These are phyloP conservation scores for Allium sativum DNA, from an alignment of 106 monocot genomes.

Conservation along the genomic window DNA sequence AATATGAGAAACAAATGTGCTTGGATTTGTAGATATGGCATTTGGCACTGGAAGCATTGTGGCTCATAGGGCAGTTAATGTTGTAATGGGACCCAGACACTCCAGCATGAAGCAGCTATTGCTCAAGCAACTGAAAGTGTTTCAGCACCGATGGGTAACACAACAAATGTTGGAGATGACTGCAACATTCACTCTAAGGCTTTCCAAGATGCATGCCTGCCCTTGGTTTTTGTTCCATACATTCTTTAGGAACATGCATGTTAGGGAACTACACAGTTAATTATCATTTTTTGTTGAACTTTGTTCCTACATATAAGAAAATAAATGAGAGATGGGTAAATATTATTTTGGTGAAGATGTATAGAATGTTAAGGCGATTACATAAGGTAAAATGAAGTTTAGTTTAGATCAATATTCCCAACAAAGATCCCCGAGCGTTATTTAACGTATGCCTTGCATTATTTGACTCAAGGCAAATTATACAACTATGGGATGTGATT, in stretches of 20 bases:
- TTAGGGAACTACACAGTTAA: too few species aligned
- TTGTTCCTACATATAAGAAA: too few species aligned
- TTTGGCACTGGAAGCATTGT: slow-evolving; percentile 85
- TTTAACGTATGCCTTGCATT: background rate
- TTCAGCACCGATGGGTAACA: slow-evolving; percentile 18
- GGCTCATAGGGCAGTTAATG: slow-evolving; percentile 87
- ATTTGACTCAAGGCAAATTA: too few species aligned
- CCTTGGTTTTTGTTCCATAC: background rate
- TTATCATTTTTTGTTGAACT: too few species aligned
- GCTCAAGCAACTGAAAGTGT: slow-evolving; percentile 30
- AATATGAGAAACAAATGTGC: too few species aligned
- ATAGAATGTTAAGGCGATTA: background rate
- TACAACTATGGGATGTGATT: slow-evolving; percentile 42
- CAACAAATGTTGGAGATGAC: slow-evolving; percentile 32
- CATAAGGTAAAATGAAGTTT: background rate
- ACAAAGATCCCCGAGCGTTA: too few species aligned
- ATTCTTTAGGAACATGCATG: background rate
- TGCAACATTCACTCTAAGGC: slow-evolving; percentile 73
- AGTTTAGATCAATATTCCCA: background rate
- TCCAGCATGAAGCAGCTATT: slow-evolving; percentile 59
- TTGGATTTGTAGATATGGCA: slow-evolving; percentile 50
- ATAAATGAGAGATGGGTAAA: too few species aligned
- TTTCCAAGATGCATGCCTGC: slow-evolving; percentile 75
- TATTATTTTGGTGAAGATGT: too few species aligned
- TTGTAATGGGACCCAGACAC: slow-evolving; percentile 80